Evolutionary conservation across 192 early-diverging fungal genomes (phyloP).

Genomic region (Linnemannia exigua): DNA sequence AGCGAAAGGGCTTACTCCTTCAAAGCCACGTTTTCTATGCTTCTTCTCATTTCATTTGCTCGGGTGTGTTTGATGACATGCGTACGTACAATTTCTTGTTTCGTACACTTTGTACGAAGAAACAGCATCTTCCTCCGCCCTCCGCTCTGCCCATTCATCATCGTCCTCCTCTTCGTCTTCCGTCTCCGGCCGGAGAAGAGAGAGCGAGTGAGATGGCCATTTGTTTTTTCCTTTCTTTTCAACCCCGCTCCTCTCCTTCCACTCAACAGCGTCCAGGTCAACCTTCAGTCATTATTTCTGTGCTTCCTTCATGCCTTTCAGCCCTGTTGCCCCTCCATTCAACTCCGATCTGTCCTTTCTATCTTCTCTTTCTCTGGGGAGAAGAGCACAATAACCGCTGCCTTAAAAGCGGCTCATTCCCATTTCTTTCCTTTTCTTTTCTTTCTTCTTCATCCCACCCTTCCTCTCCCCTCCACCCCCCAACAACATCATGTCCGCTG

Average conservation of each 20-base stretch:
- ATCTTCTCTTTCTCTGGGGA: neutral
- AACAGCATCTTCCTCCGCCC: no score
- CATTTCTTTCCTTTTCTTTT: constrained; percentile 3
- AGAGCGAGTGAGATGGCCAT: neutral
- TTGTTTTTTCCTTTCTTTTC: neutral
- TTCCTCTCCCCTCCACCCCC: constrained; percentile 14
- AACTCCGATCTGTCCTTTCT: neutral
- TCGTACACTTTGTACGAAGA: no score
- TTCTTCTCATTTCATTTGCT: no score
- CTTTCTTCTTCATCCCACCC: constrained; percentile 18
- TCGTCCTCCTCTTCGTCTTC: neutral
- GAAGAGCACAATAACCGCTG: no score
- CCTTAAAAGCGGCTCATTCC: neutral
- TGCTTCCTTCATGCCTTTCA: neutral
- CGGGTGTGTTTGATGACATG: no score
- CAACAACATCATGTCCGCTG: constrained; percentile 56
- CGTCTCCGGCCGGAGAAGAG: constrained; percentile 4
- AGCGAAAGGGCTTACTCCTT: no score
- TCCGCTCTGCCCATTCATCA: neutral
- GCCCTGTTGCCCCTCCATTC: neutral
- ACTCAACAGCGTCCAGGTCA: neutral
- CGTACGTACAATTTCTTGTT: no score
- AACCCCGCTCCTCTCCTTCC: neutral
- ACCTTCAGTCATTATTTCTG: neutral
- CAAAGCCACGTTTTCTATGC: no score